phyloP scores from a whole-genome alignment of 1,139 yeast species.

The Magnusiomyces magnusii region DNA sequence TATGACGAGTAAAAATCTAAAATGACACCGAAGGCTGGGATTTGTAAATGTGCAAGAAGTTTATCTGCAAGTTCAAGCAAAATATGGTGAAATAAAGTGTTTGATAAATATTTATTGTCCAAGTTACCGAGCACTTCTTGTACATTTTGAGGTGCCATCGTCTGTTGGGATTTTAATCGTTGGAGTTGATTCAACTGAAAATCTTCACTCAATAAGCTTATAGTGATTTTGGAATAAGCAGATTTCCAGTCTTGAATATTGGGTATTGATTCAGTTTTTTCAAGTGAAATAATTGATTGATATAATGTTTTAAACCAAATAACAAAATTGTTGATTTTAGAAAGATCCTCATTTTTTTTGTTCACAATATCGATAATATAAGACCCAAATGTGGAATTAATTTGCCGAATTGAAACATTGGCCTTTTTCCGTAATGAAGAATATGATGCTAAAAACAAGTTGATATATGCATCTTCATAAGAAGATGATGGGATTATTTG shows the following conservation, averaged over 20 bases:
- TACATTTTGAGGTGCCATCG: background rate
- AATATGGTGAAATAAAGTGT: constrained; percentile 9
- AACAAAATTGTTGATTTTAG: constrained; percentile 11
- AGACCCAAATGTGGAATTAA: constrained; percentile 15
- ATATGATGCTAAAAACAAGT: constrained; percentile 16
- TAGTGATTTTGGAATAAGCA: background rate
- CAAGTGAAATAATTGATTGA: background rate
- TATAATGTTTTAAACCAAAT: constrained; percentile 9
- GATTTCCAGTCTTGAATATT: constrained; percentile 7
- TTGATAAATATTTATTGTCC: background rate
- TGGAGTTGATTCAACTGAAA: background rate
- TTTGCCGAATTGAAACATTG: constrained; percentile 8
- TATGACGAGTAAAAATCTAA: constrained; percentile 7
- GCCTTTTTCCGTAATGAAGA: constrained; percentile 16
- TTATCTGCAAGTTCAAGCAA: constrained; percentile 6
- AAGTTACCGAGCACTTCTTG: background rate
- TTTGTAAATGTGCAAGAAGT: constrained; percentile 5
- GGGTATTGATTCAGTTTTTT: constrained; percentile 1
- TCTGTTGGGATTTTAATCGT: background rate
- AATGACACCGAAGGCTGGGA: constrained; percentile 7
- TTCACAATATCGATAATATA: constrained; percentile 11
- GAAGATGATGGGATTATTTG: constrained; percentile 11
- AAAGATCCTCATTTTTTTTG: constrained; percentile 8
- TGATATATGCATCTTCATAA: constrained; percentile 14
- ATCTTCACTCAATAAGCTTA: background rate